Evolutionary conservation across 2,329 filamentous ascomycete genomes (phyloP).

Genomic region (Teratosphaeria epicoccoides): DNA sequence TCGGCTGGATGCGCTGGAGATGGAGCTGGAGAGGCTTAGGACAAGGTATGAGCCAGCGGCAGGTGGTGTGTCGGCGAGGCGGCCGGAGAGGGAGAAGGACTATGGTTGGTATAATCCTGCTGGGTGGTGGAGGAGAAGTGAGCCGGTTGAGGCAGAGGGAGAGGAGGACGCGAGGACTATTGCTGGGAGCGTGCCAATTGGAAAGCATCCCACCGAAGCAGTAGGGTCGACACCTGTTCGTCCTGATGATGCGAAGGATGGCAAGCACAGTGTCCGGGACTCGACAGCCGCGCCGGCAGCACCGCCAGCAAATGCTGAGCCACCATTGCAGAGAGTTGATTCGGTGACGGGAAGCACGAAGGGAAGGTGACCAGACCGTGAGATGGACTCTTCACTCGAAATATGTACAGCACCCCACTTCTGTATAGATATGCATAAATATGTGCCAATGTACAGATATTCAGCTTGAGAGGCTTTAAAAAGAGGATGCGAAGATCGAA

Average conservation of each 20-base stretch:
- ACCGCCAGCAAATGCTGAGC: conserved; percentile 2
- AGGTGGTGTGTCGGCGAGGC: conserved; percentile 20
- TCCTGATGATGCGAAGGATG: conserved; percentile 4
- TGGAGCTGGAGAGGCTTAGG: conserved; percentile 30
- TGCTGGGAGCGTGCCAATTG: conserved; percentile 7
- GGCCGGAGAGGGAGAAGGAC: conserved; percentile 13
- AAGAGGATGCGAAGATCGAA: too few species aligned
- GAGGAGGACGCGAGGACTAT: conserved; percentile 1
- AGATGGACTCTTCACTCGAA: conserved; percentile 1
- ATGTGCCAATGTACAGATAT: not conserved
- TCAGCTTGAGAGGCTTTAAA: too few species aligned
- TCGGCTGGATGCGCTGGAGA: conserved; percentile 47
- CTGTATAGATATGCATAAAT: not conserved
- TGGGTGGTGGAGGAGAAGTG: conserved; percentile 15
- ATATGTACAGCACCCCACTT: conserved; percentile 15
- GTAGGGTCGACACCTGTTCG: not conserved
- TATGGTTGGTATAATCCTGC: conserved; percentile 22
- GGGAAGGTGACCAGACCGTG: conserved; percentile 12
- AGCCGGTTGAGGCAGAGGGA: conserved; percentile 8
- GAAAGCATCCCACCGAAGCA: not conserved
- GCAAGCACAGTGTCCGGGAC: not conserved
- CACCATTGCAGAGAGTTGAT: conserved; percentile 10
- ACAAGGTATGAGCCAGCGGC: conserved; percentile 20
- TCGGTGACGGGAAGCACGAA: conserved; percentile 13
- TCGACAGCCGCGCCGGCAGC: not conserved